Conservation (phyloP, 208 protist species). For the Trypanosomatidae sp. region DNA sequence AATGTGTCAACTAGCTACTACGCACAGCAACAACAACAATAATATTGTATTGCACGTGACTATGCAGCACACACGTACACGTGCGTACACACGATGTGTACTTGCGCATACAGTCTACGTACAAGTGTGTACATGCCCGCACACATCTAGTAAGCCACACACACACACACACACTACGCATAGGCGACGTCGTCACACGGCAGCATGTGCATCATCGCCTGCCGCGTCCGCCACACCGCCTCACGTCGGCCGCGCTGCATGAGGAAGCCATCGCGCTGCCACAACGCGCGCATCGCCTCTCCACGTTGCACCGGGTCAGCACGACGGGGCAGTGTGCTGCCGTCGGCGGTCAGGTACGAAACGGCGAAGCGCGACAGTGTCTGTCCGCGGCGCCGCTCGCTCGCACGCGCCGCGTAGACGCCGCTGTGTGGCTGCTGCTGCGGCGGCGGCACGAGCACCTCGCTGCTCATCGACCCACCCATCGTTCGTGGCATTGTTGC, state of each 20-base stretch:
- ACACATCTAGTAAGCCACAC: neutral
- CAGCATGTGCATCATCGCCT: slow-evolving; percentile 7
- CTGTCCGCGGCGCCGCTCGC: neutral
- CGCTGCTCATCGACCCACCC: neutral
- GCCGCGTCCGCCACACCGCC: too few relatives aligned
- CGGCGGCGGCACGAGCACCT: too few relatives aligned
- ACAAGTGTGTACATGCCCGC: too few relatives aligned
- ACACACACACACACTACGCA: neutral
- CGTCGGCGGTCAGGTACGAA: slow-evolving; percentile 29
- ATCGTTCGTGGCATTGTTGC: neutral
- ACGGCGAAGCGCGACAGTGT: slow-evolving; percentile 17
- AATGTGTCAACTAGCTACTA: too few relatives aligned
- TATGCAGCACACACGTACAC: too few relatives aligned
- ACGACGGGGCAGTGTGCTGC: slow-evolving; percentile 30
- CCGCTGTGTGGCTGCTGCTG: neutral
- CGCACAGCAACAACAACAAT: too few relatives aligned
- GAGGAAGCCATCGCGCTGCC: slow-evolving; percentile 55
- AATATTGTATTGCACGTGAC: too few relatives aligned
- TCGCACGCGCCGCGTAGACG: neutral
- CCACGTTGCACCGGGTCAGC: slow-evolving; percentile 59
- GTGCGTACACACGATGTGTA: too few relatives aligned
- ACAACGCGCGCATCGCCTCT: slow-evolving; percentile 59
- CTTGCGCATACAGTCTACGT: too few relatives aligned
- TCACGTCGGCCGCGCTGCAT: too few relatives aligned
- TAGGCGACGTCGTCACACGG: neutral